phyloP scores from a whole-genome alignment of 2,329 filamentous ascomycete genomes.

The Akanthomyces uredinophilus region DNA sequence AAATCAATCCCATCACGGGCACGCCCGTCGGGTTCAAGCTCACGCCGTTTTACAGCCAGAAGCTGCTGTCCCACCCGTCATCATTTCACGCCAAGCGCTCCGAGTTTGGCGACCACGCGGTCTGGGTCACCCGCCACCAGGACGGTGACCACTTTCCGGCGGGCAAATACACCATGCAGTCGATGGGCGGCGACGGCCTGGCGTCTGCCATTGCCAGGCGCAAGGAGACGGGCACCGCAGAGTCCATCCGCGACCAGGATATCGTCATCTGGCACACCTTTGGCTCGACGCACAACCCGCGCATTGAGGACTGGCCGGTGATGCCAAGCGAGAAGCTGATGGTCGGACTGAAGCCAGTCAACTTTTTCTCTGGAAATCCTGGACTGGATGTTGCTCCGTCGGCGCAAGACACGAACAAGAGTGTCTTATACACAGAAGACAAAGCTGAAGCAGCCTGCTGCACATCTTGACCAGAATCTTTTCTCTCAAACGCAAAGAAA shows the following conservation, averaged over 20 bases:
- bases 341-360: conserved; percentile 47
- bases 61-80: conserved; percentile 34
- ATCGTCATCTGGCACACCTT: conserved; percentile 55
- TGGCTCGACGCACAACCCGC: conserved; percentile 59
- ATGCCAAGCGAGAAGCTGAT: conserved; percentile 58
- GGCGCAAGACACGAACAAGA: conserved; percentile 30
- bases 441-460: neutral
- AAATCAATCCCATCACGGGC: conserved; percentile 37
- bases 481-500: too few relatives aligned
- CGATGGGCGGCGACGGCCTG: conserved; percentile 35
- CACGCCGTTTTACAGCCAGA: conserved; percentile 40
- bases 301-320: conserved; percentile 63
- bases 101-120: conserved; percentile 38
- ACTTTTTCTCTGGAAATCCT: conserved; percentile 49
- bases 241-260: conserved; percentile 41
- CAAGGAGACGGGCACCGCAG: conserved; percentile 25
- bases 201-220: conserved; percentile 26
- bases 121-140: conserved; percentile 41
- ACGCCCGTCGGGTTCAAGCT: conserved; percentile 44
- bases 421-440: conserved; percentile 22
- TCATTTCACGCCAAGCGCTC: conserved; percentile 37
- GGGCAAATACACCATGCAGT: conserved; percentile 44
- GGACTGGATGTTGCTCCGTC: conserved; percentile 44
- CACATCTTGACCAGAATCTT: too few relatives aligned
- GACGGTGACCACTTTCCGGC: conserved; percentile 40